Conservation (phyloP, 768 basidiomycete species). For the Coprinopsis marcescibilis region DNA sequence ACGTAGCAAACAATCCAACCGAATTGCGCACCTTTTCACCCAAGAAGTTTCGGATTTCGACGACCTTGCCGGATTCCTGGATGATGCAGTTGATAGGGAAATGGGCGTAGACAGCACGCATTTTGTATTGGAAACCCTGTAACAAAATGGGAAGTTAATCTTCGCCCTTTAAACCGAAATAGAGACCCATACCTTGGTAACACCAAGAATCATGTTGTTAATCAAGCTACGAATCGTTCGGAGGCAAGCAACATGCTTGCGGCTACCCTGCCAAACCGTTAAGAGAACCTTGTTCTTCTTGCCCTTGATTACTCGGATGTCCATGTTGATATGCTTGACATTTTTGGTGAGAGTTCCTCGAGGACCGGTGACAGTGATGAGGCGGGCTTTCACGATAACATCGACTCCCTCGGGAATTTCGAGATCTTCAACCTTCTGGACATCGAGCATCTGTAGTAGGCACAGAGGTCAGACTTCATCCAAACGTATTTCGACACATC, state of each 20-base stretch:
- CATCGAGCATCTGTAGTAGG: slow-evolving; percentile 78
- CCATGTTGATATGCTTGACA: slow-evolving; percentile 91
- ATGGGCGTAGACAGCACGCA: slow-evolving; percentile 99
- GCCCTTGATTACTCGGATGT: slow-evolving; percentile 77
- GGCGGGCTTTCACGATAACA: slow-evolving; percentile 83
- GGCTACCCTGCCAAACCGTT: slow-evolving; percentile 95
- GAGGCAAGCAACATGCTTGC: slow-evolving; percentile 98
- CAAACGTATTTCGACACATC: slow-evolving; percentile 23
- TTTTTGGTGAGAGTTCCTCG: slow-evolving; percentile 91
- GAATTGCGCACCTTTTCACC: slow-evolving; percentile 80
- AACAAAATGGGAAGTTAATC: neutral
- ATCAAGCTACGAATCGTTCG: slow-evolving; percentile 94
- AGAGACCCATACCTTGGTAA: slow-evolving; percentile 67
- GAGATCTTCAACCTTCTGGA: slow-evolving; percentile 91
- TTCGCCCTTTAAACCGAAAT: neutral
- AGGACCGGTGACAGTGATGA: slow-evolving; percentile 89
- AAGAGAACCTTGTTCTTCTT: slow-evolving; percentile 79
- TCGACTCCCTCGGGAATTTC: slow-evolving; percentile 81
- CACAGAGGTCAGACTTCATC: slow-evolving; percentile 1
- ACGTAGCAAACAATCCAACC: neutral
- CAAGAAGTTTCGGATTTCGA: slow-evolving; percentile 94
- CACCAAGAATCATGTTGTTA: slow-evolving; percentile 96
- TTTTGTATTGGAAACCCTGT: slow-evolving; percentile 99
- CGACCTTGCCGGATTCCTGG: slow-evolving; percentile 58
- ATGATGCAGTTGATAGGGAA: slow-evolving; percentile 99